Evolutionary conservation across 2,329 filamentous ascomycete genomes (phyloP), one percentile per base, ranked within the genome.

Genomic region (Xylariaceae sp.): DNA sequence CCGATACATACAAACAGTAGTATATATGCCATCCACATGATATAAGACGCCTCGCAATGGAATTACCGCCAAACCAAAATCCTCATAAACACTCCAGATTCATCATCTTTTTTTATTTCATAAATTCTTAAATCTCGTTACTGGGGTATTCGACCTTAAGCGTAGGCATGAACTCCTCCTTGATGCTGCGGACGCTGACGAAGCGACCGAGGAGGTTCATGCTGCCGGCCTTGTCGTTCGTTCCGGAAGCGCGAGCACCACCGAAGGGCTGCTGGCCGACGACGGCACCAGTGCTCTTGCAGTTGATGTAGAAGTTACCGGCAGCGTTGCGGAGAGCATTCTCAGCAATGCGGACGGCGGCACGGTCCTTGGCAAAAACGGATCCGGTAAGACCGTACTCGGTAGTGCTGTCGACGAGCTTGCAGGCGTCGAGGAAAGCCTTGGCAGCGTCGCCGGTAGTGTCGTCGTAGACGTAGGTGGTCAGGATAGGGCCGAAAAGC

Each of bases 251-350:
- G 64, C 87, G 78, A 10, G 84, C 81, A 56, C 87, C 87, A 18
- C 87, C 87, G 71, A 89, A 89, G 3, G 87, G 83, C 76, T 89
- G 87, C 76, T 89, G 87, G 11, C 86, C 87, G 6, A 89, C 86
- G 23, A 90, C 85, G 13, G 87, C 86, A 45, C 86, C 87, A 1
- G 87, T 89, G 73, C 84, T 87, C 82, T 92, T 92, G 78, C 87
- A 89, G 77, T 92, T 93, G 75, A 93, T 81, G 77, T 93, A 93
- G 73, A 92, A 92, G 78, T 93, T 93, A 48, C 89, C 89, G 0
- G 89, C 89, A 0, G 87, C 78, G 71, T 92, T 85, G 64, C 88
- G 80, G 56, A 93, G 79, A 62, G 80, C 82, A 66, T 91, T 83
- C 73, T 92, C 88, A 0, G 88, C 89, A 58, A 80, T 80, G 23